Conservation (phyloP, 116 monocot genomes). For the Trichopus zeylanicus region DNA sequence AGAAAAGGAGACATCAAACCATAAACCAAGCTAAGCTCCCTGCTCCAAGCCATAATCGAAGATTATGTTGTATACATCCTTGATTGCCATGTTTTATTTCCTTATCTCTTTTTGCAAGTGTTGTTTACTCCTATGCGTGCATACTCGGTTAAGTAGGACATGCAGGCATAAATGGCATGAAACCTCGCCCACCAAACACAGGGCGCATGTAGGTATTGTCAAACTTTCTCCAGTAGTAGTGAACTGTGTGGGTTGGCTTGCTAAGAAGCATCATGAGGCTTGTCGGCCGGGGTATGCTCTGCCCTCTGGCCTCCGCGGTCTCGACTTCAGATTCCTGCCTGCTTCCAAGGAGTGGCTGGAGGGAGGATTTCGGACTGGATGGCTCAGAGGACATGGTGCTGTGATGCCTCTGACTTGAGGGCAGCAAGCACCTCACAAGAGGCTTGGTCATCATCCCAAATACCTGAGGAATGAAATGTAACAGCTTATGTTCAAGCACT, state of each 20-base stretch:
- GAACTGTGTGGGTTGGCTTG: constrained; percentile 56
- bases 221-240: constrained; percentile 91
- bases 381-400: constrained; percentile 48
- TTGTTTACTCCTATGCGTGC: not conserved
- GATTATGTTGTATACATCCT: no score
- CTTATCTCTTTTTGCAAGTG: not conserved
- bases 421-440: constrained; percentile 35
- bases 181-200: constrained; percentile 87
- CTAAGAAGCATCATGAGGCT: constrained; percentile 69
- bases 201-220: constrained; percentile 85
- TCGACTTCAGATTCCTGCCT: constrained; percentile 30
- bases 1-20: no score
- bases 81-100: not conserved
- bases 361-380: constrained; percentile 49
- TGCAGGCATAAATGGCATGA: constrained; percentile 60
- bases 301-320: not conserved
- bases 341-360: constrained; percentile 28
- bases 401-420: constrained; percentile 6
- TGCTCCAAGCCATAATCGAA: no score
- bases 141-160: constrained; percentile 50
- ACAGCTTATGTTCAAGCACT: not conserved
- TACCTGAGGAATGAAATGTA: constrained; percentile 29
- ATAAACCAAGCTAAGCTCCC: no score
- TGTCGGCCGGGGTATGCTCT: constrained; percentile 29
- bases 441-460: constrained; percentile 91